phyloP scores from a whole-genome alignment of 805 yeast genomes.

The Cyberlindnera petersonii region DNA sequence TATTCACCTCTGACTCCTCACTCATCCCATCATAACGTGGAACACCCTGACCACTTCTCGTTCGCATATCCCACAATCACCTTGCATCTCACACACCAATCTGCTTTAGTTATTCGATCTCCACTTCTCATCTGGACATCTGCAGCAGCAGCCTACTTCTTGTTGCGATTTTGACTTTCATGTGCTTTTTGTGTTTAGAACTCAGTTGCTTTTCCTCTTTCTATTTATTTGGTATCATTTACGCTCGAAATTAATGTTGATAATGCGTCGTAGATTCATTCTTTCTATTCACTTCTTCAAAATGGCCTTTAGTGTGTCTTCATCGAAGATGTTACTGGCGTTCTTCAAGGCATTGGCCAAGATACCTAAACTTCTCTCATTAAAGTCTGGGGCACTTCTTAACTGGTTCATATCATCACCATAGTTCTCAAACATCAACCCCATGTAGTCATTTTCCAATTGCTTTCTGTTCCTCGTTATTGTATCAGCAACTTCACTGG shows the following conservation, averaged over 20 bases:
- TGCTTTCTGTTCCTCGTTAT: conserved; percentile 32
- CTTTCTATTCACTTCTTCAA: conserved; percentile 16
- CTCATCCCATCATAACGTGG: too few species aligned
- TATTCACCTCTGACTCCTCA: not conserved
- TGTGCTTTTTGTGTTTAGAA: not conserved
- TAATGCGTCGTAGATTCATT: too few species aligned
- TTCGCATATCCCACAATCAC: not conserved
- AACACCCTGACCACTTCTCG: too few species aligned
- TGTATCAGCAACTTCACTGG: conserved; percentile 28
- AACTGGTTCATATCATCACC: conserved; percentile 37
- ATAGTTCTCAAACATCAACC: conserved; percentile 52
- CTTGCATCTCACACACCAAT: not conserved
- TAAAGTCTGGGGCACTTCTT: conserved; percentile 62
- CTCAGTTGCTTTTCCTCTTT: not conserved
- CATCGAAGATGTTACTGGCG: conserved; percentile 22
- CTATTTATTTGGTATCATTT: not conserved
- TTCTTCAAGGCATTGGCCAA: conserved; percentile 24
- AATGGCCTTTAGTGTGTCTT: conserved; percentile 22
- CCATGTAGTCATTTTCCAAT: conserved; percentile 48
- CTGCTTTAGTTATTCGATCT: not conserved
- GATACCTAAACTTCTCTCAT: conserved; percentile 44
- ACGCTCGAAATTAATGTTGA: not conserved
- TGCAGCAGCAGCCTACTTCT: not conserved
- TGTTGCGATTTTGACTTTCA: not conserved
- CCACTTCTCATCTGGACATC: not conserved